A percentile compares a stretch with the other conserved stretches of the same genome.
phyloP scores from a whole-genome alignment of 805 yeast species.

The Ogataea chonburiensis region DNA sequence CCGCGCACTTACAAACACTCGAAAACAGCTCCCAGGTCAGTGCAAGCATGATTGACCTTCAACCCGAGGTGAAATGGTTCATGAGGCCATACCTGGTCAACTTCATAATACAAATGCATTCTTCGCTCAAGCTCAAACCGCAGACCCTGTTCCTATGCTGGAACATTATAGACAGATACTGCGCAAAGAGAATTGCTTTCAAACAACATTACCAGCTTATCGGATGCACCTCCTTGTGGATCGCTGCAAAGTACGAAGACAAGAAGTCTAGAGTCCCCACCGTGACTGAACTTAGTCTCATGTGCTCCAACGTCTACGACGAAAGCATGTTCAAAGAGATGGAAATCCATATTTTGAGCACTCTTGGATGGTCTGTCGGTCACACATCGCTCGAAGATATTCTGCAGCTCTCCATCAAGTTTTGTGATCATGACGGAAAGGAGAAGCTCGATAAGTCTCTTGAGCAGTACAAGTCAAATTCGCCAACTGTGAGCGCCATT shows the following conservation, averaged over 20 bases:
- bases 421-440: slow-evolving; percentile 34
- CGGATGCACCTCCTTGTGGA: slow-evolving; percentile 90
- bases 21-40: slow-evolving; percentile 42
- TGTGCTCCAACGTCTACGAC: slow-evolving; percentile 60
- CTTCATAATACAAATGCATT: slow-evolving; percentile 67
- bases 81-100: slow-evolving; percentile 77
- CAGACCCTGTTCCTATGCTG: slow-evolving; percentile 66
- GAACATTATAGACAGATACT: slow-evolving; percentile 86
- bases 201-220: slow-evolving; percentile 87
- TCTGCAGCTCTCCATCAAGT: slow-evolving; percentile 40
- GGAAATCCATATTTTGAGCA: slow-evolving; percentile 44
- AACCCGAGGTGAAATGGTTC: slow-evolving; percentile 78
- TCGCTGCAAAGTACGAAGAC: slow-evolving; percentile 78
- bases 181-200: slow-evolving; percentile 80
- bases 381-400: slow-evolving; percentile 54
- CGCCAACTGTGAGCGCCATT: slow-evolving; percentile 48
- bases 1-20: slow-evolving; percentile 38
- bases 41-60: slow-evolving; percentile 67
- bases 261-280: slow-evolving; percentile 59
- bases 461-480: slow-evolving; percentile 29
- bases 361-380: slow-evolving; percentile 42
- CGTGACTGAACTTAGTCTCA: slow-evolving; percentile 48
- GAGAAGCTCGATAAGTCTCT: slow-evolving; percentile 29
- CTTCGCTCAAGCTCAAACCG: slow-evolving; percentile 58
- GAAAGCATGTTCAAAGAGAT: slow-evolving; percentile 44